Evolutionary conservation across 805 yeast genomes (phyloP), one percentile per base, ranked within the genome.

Genomic region (Kodamaea kakaduensis): DNA sequence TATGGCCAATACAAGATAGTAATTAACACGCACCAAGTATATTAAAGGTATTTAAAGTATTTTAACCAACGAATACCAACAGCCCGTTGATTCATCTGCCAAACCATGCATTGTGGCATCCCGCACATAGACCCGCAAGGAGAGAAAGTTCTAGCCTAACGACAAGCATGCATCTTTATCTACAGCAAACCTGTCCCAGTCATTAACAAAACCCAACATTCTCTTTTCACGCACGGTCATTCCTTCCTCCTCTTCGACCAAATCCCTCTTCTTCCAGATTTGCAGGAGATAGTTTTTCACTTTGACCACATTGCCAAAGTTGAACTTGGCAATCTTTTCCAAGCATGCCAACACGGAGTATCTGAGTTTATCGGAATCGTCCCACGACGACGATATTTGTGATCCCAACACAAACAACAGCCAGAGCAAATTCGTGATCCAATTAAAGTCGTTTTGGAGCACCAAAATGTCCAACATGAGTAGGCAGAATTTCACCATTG

Each of bases 341-440:
- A 59, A 41, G 20, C 58, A 35, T 30, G 42, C 43, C 27, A 59
- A 45, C 3, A 54, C 43, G 16, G 52, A 34, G 42, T 53, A 50
- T 18, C 65, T 38, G 38, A 54, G 43, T 9, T 46, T 45, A 16
- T 59, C 65, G 29, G 58, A 48, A n/a, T 52, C 51, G n/a, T 35
- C 33, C 32, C 41, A 36, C 16, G 44, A 23, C 7, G 43, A 34
- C 6, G 56, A 50, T 10, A 59, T 56, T 37, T 58, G 59, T 10
- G 46, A 43, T n/a, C 52, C 47, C 17, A 47, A 46, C 16, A 59
- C 43, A 35, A 49, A 59, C 13, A 56, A 38, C 3, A 59, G 39
- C 65, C 65, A 59, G 9, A 58, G 34, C 20, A 58, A 41, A n/a
- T 57, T 54, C 4, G 61, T 48, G 22, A 42, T 47, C 63, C 63